Percentiles rank a stretch among this genome's conserved stretches.
These are phyloP conservation scores for Halenospora varia DNA, from an alignment of 495 filamentous ascomycete species.

Conservation along the genomic window DNA sequence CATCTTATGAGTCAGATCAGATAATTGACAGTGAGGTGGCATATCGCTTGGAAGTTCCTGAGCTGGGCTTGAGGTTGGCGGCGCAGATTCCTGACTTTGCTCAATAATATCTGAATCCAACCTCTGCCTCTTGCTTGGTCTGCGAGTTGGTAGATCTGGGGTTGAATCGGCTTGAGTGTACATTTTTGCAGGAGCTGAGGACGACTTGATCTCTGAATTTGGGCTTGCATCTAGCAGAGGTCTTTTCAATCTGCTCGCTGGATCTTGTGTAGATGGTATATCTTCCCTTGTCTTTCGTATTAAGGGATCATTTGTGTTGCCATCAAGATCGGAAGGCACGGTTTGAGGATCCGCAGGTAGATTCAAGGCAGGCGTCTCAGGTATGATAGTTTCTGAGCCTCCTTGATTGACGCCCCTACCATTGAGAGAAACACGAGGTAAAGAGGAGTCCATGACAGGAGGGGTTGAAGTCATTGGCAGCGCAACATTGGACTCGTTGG, in stretches of 20 bases:
- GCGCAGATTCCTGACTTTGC: neutral
- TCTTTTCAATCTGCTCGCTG: neutral
- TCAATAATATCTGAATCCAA: neutral
- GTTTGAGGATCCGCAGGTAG: neutral
- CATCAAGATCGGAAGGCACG: neutral
- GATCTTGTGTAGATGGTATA: neutral
- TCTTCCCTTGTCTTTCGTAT: neutral
- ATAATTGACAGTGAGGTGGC: neutral
- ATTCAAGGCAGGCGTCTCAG: neutral
- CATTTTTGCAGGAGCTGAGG: neutral
- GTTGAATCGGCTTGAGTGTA: neutral
- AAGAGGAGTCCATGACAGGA: neutral
- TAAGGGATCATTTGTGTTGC: neutral
- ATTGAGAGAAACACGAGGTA: neutral
- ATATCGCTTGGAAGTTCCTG: constrained; percentile 1
- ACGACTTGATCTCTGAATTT: neutral
- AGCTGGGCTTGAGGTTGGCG: neutral
- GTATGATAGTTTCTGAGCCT: neutral
- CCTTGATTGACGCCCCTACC: neutral
- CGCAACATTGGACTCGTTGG: too few species aligned
- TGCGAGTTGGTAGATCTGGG: neutral
- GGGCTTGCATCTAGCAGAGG: neutral
- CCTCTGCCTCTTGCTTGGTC: neutral
- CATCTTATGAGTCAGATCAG: neutral
- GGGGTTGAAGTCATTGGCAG: neutral